These are phyloP conservation scores for Cystobasidium pallidum DNA, from an alignment of 1,284 basidiomycete species.

Conservation along the genomic window DNA sequence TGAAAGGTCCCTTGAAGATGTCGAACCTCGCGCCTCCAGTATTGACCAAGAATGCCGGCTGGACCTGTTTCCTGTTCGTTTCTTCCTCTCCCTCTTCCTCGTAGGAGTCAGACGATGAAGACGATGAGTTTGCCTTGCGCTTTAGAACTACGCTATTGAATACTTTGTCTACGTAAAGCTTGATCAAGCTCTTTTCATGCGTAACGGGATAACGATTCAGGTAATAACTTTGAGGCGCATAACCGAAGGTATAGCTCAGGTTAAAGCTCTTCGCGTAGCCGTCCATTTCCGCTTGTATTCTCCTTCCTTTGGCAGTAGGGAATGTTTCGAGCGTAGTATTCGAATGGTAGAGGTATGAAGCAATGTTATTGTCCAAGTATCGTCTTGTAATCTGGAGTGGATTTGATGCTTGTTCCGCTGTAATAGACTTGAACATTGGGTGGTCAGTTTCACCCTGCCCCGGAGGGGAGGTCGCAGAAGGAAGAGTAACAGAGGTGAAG, in stretches of 20 bases:
- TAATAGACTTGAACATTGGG: slow-evolving; percentile 12
- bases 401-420: slow-evolving; percentile 12
- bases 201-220: slow-evolving; percentile 47
- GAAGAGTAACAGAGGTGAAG: slow-evolving; percentile 50
- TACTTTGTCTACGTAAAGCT: slow-evolving; percentile 43
- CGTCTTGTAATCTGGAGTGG: slow-evolving; percentile 48
- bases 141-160: slow-evolving; percentile 41
- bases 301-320: slow-evolving; percentile 16
- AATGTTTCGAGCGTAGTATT: slow-evolving; percentile 27
- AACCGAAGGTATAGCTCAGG: slow-evolving; percentile 42
- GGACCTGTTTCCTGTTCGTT: neutral
- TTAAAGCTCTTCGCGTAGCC: slow-evolving; percentile 31
- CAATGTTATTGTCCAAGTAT: slow-evolving; percentile 54
- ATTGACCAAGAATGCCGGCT: slow-evolving; percentile 50
- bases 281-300: slow-evolving; percentile 20
- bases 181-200: slow-evolving; percentile 32
- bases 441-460: neutral
- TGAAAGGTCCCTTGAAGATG: slow-evolving; percentile 54
- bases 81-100: neutral
- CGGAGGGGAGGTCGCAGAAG: slow-evolving; percentile 18
- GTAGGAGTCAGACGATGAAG: neutral
- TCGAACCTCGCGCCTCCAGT: slow-evolving; percentile 53
- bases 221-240: slow-evolving; percentile 50
- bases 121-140: slow-evolving; percentile 23
- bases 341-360: slow-evolving; percentile 33